Conservation (phyloP, 805 yeast species). For the Wickerhamomyces ciferrii region DNA sequence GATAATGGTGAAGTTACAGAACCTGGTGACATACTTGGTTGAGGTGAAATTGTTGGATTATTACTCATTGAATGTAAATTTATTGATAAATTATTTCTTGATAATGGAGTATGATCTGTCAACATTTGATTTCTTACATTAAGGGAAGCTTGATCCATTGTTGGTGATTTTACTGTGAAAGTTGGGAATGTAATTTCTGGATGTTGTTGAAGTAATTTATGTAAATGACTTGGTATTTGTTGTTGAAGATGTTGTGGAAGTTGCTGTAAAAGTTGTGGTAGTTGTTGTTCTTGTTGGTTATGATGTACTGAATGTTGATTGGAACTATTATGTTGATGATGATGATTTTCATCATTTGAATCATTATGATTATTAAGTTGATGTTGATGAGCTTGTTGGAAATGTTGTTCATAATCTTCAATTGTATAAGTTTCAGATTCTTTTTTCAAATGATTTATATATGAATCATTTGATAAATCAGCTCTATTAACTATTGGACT, state of each 20-base stretch:
- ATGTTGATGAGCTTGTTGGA: not conserved
- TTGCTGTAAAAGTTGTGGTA: too few relatives aligned
- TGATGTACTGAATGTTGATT: not conserved
- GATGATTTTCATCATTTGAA: not conserved
- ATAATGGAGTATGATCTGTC: not conserved
- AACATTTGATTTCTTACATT: not conserved
- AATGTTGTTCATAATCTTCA: not conserved
- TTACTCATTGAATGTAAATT: constrained; percentile 20
- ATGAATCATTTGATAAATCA: not conserved
- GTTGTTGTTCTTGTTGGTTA: not conserved
- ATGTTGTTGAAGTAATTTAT: constrained; percentile 7
- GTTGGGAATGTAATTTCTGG: constrained; percentile 5
- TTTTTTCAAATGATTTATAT: not conserved
- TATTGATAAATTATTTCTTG: constrained; percentile 14
- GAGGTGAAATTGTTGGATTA: constrained; percentile 25
- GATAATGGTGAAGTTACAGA: constrained; percentile 20
- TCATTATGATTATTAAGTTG: not conserved
- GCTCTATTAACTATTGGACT: not conserved
- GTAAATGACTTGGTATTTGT: constrained; percentile 15
- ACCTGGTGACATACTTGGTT: constrained; percentile 23
- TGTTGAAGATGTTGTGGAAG: constrained; percentile 17
- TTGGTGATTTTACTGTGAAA: constrained; percentile 10
- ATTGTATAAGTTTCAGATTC: not conserved
- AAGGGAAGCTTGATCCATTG: not conserved
- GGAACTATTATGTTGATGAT: not conserved